Base-by-base conservation (phyloP, 1,284 basidiomycete species). In the Trametes pubescens region DNA sequence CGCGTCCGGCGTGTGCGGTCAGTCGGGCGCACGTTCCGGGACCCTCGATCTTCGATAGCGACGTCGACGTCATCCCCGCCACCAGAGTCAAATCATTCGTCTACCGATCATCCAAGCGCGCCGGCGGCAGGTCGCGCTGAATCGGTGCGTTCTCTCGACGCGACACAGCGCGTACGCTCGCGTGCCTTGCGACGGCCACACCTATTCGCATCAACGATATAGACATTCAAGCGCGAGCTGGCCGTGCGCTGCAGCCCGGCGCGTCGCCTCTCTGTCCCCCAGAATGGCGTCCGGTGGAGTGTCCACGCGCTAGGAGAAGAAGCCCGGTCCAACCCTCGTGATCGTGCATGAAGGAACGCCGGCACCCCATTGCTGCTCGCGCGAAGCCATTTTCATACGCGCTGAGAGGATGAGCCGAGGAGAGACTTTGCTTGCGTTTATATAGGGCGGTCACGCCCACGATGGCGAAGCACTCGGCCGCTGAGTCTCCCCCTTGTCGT, bases 261-360 rank as follows among this genome's bases (percentile, higher is more conserved):
- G 18, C 10, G 29, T 24, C 29, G 18, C 40, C 47, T 52, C 35
- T 22, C 47, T 35, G 57, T 55, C 46, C 65, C 58, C 65, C 57
- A 38, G 48, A 66, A 61, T 51, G 48, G 47, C 38, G 14, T 29
- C 51, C 37, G 44, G 66, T 65, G 63, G 63, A 65, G 66, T 49
- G 34, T 52, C 38, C 66, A 65, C 63, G 64, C 46, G 64, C 64
- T 49, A 44, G 57, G 62, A 57, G 14, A 57, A 58, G 62, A 68
- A 62, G 56, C 59, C 59, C 46, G 24, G 37, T 53, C 51, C 32
- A 37, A 44, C 38, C 54, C 67, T 52, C 65, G 67, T 68, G 67
- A 68, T 62, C 64, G 60, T 59, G 10, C 38, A 29, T n/a, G 44
- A 48, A 51, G 40, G 46, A 16, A 32, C 40, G 51, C 54, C 60